phyloP scores from a whole-genome alignment of 129 eudicot genomes.

The Chrysanthemum makinoi region DNA sequence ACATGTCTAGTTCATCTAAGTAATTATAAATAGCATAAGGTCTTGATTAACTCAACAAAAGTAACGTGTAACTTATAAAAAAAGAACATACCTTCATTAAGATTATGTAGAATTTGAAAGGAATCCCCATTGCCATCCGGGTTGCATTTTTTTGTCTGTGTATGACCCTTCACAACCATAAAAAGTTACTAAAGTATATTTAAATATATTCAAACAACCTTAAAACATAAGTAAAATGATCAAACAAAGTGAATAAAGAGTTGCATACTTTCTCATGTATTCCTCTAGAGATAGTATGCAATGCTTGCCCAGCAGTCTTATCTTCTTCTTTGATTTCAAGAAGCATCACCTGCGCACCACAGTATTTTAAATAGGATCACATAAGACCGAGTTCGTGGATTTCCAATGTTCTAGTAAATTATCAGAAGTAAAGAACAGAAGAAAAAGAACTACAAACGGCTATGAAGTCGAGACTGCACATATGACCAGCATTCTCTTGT shows the following conservation, averaged over 20 bases:
- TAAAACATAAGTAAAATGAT: not conserved
- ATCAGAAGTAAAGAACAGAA: too few species aligned
- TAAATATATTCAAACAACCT: not conserved
- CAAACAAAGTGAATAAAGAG: not conserved
- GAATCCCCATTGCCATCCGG: slow-evolving; percentile 52
- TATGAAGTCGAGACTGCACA: too few species aligned
- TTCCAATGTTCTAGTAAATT: too few species aligned
- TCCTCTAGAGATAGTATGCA: slow-evolving; percentile 61
- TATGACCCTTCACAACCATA: slow-evolving; percentile 57
- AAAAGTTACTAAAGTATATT: not conserved
- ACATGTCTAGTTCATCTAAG: slow-evolving; percentile 52
- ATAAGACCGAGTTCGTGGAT: too few species aligned
- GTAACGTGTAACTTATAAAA: not conserved
- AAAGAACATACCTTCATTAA: slow-evolving; percentile 52
- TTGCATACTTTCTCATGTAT: slow-evolving; percentile 58
- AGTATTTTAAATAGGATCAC: not conserved
- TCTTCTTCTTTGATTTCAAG: slow-evolving; percentile 74
- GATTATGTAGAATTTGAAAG: slow-evolving; percentile 60
- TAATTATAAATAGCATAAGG: not conserved
- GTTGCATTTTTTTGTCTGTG: slow-evolving; percentile 43
- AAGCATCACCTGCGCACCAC: slow-evolving; percentile 35
- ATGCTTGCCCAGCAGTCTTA: slow-evolving; percentile 44
- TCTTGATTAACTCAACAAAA: slow-evolving; percentile 3
- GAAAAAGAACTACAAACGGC: too few species aligned
- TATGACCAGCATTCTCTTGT: too few species aligned